Evolutionary conservation across 2,329 filamentous ascomycete genomes (phyloP).

Genomic region (Periconia macrospinosa): DNA sequence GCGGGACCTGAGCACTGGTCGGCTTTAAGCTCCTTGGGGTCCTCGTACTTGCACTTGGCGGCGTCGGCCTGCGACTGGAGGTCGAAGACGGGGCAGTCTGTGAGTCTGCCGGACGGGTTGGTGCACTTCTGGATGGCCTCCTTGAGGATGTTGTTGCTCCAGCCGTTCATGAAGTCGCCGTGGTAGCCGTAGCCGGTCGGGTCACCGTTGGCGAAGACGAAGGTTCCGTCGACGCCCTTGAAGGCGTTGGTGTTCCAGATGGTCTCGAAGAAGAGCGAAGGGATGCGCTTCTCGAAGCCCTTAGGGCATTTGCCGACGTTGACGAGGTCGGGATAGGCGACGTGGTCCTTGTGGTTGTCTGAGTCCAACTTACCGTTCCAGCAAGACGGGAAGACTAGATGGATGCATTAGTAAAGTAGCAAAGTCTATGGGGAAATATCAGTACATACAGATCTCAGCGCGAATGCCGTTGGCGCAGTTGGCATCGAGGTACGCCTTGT

Average conservation of each 20-base stretch:
- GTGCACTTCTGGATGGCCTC: constrained; percentile 74
- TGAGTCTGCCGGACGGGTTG: constrained; percentile 66
- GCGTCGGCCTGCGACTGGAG: constrained; percentile 62
- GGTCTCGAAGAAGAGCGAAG: constrained; percentile 64
- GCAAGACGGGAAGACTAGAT: constrained; percentile 68
- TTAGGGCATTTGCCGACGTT: constrained; percentile 59
- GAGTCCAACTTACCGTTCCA: constrained; percentile 66
- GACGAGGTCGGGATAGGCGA: constrained; percentile 60
- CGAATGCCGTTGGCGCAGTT: constrained; percentile 82
- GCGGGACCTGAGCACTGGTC: constrained; percentile 65
- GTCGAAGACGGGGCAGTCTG: constrained; percentile 75
- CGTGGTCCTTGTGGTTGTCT: constrained; percentile 65
- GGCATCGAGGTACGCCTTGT: constrained; percentile 76
- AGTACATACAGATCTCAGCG: constrained; percentile 59
- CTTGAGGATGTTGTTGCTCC: constrained; percentile 68
- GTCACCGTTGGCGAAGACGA: constrained; percentile 72
- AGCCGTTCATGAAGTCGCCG: constrained; percentile 72
- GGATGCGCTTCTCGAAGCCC: constrained; percentile 57
- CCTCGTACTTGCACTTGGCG: constrained; percentile 62
- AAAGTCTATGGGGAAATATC: not conserved
- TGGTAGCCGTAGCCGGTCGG: constrained; percentile 74
- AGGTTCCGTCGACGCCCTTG: constrained; percentile 56
- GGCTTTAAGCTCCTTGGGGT: constrained; percentile 56
- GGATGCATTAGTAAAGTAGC: not conserved
- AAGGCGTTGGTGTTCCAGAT: constrained; percentile 58